Evolutionary conservation across 768 basidiomycete species (phyloP).

Genomic region (Lactarius psammicola): DNA sequence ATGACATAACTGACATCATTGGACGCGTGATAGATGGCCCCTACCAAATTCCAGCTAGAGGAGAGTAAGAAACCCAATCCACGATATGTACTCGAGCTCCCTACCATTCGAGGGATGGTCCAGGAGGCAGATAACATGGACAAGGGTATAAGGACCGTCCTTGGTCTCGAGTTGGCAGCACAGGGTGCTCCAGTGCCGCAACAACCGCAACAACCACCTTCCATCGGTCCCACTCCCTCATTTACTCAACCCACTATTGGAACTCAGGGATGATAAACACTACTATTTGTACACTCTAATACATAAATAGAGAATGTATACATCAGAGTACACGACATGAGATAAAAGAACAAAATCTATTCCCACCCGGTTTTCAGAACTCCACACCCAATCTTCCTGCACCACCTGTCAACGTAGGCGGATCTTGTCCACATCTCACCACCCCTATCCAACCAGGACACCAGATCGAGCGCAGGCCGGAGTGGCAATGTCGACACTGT

Average conservation of each 20-base stretch:
- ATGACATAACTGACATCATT: background rate
- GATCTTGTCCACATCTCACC: conserved; percentile 11
- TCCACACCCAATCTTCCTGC: too few relatives aligned
- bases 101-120: conserved; percentile 26
- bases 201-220: conserved; percentile 12
- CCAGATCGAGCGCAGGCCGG: conserved; percentile 8
- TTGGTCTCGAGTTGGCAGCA: background rate
- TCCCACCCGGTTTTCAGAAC: too few relatives aligned
- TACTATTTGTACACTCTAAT: too few relatives aligned
- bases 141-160: conserved; percentile 12
- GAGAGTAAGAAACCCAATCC: conserved; percentile 20
- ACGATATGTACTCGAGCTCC: conserved; percentile 23
- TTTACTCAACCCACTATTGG: conserved; percentile 1
- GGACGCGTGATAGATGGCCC: conserved; percentile 15
- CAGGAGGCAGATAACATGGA: conserved; percentile 26
- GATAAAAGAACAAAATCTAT: too few relatives aligned
- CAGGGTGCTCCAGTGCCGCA: conserved; percentile 6
- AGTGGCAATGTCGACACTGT: conserved; percentile 12
- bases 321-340: too few relatives aligned
- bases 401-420: background rate
- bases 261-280: too few relatives aligned
- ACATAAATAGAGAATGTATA: too few relatives aligned
- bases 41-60: conserved; percentile 21
- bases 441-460: conserved; percentile 6
- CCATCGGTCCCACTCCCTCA: background rate